Evolutionary conservation across 805 yeast species (phyloP).

Genomic region (Debaryomyces prosopidis): DNA sequence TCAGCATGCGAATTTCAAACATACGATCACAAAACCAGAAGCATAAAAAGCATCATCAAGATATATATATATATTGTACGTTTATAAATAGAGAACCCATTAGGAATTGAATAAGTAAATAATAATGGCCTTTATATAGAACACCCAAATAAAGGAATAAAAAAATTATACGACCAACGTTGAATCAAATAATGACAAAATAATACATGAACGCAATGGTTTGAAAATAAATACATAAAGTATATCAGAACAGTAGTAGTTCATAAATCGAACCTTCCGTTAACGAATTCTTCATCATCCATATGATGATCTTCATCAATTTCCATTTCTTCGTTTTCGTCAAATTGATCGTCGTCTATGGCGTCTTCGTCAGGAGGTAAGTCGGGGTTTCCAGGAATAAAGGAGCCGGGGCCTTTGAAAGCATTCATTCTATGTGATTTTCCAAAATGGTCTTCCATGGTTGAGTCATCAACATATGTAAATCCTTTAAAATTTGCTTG

Average conservation of each 20-base stretch:
- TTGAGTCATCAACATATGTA: constrained; percentile 91
- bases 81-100: not conserved
- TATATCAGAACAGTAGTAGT: not conserved
- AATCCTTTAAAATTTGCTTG: constrained; percentile 97
- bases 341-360: constrained; percentile 65
- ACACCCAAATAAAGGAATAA: not conserved
- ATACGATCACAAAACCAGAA: not conserved
- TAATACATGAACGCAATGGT: not conserved
- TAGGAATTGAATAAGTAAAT: not conserved
- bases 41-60: too few relatives aligned
- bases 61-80: too few relatives aligned
- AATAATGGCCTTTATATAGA: not conserved
- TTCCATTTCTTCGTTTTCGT: constrained; percentile 47
- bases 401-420: constrained; percentile 58
- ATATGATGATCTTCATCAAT: constrained; percentile 60
- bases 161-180: not conserved
- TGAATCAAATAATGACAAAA: not conserved
- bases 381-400: constrained; percentile 78
- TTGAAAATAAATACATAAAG: not conserved
- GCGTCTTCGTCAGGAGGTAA: constrained; percentile 83
- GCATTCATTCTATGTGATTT: constrained; percentile 39
- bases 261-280: constrained; percentile 83
- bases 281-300: constrained; percentile 79
- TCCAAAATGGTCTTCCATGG: constrained; percentile 82
- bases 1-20: too few relatives aligned